Conservation (phyloP, 495 filamentous ascomycete species). For the Annulohypoxylon nitens region DNA sequence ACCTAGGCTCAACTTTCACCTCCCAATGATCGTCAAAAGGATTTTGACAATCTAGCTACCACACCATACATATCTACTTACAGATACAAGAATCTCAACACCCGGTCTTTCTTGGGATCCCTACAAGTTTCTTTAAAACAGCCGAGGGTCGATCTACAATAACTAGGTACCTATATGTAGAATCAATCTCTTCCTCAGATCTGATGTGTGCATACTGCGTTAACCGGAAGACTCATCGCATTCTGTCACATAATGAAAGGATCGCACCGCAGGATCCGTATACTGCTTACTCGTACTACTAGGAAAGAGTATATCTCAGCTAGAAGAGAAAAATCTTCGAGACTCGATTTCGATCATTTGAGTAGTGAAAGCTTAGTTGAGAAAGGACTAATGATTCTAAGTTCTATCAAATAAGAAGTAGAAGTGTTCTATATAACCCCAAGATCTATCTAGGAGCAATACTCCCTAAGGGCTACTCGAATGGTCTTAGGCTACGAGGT, state of each 20-base stretch:
- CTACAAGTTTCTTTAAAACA: conserved; percentile 3
- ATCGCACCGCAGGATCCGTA: neutral
- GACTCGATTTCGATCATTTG: neutral
- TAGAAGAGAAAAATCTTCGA: neutral
- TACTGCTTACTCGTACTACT: neutral
- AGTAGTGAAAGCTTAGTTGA: neutral
- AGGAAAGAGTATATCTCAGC: neutral
- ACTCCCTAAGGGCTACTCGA: no score
- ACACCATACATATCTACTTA: no score
- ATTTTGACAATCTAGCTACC: no score
- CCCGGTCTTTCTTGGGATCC: neutral
- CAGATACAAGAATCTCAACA: no score
- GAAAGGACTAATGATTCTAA: no score
- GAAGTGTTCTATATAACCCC: no score
- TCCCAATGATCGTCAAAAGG: no score
- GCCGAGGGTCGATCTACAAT: neutral
- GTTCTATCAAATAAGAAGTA: no score
- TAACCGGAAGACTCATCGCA: neutral
- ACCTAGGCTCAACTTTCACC: no score
- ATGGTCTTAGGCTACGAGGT: no score
- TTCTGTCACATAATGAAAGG: neutral
- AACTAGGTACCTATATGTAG: neutral
- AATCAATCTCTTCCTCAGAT: neutral
- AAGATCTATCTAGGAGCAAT: no score
- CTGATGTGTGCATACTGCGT: no score